Percentiles rank a stretch among this genome's conserved stretches.
phyloP scores from a whole-genome alignment of 2,329 filamentous ascomycete genomes.

The Helminthosporium solani region DNA sequence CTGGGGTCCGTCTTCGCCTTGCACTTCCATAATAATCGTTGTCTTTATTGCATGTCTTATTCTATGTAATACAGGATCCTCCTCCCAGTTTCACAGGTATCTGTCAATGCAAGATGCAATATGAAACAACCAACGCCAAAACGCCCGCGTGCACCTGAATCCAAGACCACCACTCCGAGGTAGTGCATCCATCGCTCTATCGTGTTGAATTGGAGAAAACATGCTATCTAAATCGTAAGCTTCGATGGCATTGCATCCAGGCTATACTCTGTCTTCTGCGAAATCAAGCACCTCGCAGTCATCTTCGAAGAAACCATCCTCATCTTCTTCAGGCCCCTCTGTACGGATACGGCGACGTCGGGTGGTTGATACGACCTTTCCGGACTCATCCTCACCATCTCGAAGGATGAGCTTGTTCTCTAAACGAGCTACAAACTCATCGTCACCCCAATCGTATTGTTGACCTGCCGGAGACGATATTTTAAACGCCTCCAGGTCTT shows the following conservation, averaged over 20 bases:
- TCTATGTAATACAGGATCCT: neutral
- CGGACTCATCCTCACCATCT: conserved; percentile 60
- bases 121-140: neutral
- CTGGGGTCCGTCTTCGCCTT: neutral
- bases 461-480: conserved; percentile 43
- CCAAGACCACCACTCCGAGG: neutral
- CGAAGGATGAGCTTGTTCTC: conserved; percentile 50
- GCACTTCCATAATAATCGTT: neutral
- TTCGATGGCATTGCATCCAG: too few species aligned
- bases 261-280: conserved; percentile 58
- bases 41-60: neutral
- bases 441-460: conserved; percentile 38
- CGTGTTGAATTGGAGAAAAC: conserved; percentile 1
- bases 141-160: neutral
- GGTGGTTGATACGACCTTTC: conserved; percentile 81
- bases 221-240: neutral
- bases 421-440: conserved; percentile 42
- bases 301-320: conserved; percentile 81
- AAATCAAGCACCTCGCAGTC: conserved; percentile 91
- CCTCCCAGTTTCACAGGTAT: neutral
- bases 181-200: too few species aligned
- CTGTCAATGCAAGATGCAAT: conserved; percentile 2
- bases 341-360: conserved; percentile 62
- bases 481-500: conserved; percentile 50
- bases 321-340: conserved; percentile 57